Evolutionary conservation across 75 land plant species (phyloP).

Genomic region (Pinus tabuliformis): DNA sequence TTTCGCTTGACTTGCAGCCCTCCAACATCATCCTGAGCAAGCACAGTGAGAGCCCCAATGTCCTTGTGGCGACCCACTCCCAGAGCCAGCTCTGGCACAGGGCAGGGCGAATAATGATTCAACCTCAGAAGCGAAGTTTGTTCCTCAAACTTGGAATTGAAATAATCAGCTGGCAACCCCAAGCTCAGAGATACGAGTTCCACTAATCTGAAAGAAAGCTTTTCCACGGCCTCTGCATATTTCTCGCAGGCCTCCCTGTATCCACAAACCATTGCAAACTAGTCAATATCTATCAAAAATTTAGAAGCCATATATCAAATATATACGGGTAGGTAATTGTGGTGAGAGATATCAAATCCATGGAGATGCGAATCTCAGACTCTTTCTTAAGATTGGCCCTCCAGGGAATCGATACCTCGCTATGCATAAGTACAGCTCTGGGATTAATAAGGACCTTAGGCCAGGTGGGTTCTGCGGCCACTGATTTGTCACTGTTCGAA

Average conservation of each 20-base stretch:
- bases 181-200: slow-evolving; percentile 58
- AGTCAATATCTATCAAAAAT: background rate
- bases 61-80: slow-evolving; percentile 90
- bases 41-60: slow-evolving; percentile 58
- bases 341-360: too few species aligned
- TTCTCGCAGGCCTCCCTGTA: slow-evolving; percentile 42
- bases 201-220: slow-evolving; percentile 57
- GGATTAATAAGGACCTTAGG: too few species aligned
- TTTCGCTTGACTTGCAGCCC: slow-evolving; percentile 60
- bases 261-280: background rate
- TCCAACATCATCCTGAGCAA: slow-evolving; percentile 68
- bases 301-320: too few species aligned
- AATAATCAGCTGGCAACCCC: slow-evolving; percentile 35
- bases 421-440: too few species aligned
- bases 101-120: slow-evolving; percentile 84
- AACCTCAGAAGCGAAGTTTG: slow-evolving; percentile 44
- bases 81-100: slow-evolving; percentile 62
- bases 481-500: slow-evolving; percentile 26
- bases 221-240: slow-evolving; percentile 44
- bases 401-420: too few species aligned
- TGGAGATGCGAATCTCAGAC: too few species aligned
- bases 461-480: slow-evolving; percentile 50
- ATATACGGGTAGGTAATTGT: too few species aligned
- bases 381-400: too few species aligned
- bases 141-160: slow-evolving; percentile 47